phyloP scores from a whole-genome alignment of 78 protist species.

The Protostelium mycophagum region DNA sequence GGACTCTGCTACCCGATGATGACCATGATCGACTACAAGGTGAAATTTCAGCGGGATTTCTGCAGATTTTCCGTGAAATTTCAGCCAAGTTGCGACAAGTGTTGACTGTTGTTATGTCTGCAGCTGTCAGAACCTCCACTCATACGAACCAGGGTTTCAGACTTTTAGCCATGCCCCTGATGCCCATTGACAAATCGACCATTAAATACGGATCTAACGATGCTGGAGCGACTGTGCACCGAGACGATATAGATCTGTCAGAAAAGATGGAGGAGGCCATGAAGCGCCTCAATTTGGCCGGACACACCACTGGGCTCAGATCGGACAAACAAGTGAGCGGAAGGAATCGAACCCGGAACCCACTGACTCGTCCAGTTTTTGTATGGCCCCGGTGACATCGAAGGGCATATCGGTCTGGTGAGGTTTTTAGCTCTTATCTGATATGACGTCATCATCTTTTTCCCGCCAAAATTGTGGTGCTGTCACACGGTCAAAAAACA shows the following conservation, averaged over 20 bases:
- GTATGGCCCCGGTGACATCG: not conserved
- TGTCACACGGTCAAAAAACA: too few relatives aligned
- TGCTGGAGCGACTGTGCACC: constrained; percentile 59
- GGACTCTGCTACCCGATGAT: not conserved
- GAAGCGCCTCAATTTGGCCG: constrained; percentile 21
- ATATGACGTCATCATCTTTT: not conserved
- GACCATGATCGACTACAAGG: constrained; percentile 1
- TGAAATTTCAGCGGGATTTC: too few relatives aligned
- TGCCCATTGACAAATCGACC: constrained; percentile 49
- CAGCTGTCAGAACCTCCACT: too few relatives aligned
- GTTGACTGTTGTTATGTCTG: too few relatives aligned
- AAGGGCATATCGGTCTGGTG: not conserved
- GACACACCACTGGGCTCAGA: constrained; percentile 42
- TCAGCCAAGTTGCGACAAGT: too few relatives aligned
- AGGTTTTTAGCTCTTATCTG: not conserved
- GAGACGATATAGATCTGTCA: constrained; percentile 7
- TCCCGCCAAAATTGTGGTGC: too few relatives aligned
- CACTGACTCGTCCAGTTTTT: not conserved
- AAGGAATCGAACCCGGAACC: not conserved
- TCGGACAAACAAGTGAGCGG: not conserved
- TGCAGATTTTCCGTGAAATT: too few relatives aligned
- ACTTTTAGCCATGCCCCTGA: constrained; percentile 57
- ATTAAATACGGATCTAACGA: constrained; percentile 52
- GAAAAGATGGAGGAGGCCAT: constrained; percentile 19
- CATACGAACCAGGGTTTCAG: constrained; percentile 56